Base-by-base conservation (phyloP, 306 rosid species). In the Quercus cerris region DNA sequence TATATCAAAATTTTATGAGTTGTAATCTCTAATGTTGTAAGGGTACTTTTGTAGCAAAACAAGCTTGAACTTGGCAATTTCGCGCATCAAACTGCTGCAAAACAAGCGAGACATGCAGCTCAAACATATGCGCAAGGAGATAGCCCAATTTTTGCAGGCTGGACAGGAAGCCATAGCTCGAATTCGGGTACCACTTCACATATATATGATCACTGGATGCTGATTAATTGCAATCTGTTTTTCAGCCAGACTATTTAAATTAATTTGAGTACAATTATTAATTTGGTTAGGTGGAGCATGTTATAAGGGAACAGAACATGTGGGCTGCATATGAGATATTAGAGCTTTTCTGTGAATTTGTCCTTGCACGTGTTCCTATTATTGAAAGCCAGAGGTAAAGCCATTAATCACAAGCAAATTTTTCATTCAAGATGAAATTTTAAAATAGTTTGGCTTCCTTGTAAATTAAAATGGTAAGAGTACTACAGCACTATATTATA, bases 151-250 rank as follows among this genome's bases (percentile, higher is more conserved):
- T 86, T 78, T 93, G 88, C 99, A 89, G 89, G 93, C 94, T 66
- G 98, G 99, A 78, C 99, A 93, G 87, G 97, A 95, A 83, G 83
- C 97, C 74, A 93, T 95, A 61, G 97, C 99, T 85, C 87, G 92
- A 84, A 95, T 95, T 77, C 86, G 99, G 91, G 98, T 95, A 90
- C 70, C 80, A 3, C 64, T 85, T 80, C 54, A 63, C 25, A 46
- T 80, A 78, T 80, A 78, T 84, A 64, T 72, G 71, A 38, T 41
- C 74, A 70, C 30, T 57, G 25, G 4, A 44, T 70, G 64, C 61
- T 78, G 28, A 64, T 25, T 75, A 22, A 78, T 44, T 74, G 33
- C 17, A 61, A 35, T 33, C 25, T 57, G 22, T 20, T 71, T 59
- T 51, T 70, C 13, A 52, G 52, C 56, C 69, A 56, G 63, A 9